phyloP scores from a whole-genome alignment of 2,329 filamentous ascomycete species.

The Aspergillus neotritici region DNA sequence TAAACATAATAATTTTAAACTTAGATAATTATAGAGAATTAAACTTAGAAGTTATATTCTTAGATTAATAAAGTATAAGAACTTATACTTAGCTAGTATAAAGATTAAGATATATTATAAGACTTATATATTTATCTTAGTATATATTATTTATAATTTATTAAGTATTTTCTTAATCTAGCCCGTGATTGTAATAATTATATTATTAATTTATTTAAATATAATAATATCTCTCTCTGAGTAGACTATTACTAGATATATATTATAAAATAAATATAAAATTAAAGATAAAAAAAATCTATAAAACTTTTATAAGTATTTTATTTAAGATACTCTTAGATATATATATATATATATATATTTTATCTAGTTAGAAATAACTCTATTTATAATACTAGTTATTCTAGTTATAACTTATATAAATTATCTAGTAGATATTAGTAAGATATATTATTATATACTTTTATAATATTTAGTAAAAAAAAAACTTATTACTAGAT shows the following conservation, averaged over 20 bases:
- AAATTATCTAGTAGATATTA: neutral
- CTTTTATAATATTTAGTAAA: too few species aligned
- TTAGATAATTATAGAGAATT: neutral
- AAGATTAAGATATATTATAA: too few species aligned
- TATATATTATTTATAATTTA: conserved; percentile 3
- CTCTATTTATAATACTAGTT: conserved; percentile 5
- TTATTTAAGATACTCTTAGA: too few species aligned
- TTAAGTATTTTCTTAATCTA: neutral
- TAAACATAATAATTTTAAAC: neutral
- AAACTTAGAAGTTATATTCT: too few species aligned
- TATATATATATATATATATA: too few species aligned
- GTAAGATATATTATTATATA: conserved; percentile 3
- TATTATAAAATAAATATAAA: neutral
- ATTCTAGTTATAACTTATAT: neutral
- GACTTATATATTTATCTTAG: neutral
- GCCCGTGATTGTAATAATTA: too few species aligned
- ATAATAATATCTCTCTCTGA: too few species aligned
- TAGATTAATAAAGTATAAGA: conserved; percentile 1
- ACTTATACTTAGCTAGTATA: neutral
- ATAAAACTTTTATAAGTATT: too few species aligned
- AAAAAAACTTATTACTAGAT: too few species aligned
- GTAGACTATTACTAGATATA: neutral
- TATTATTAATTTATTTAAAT: too few species aligned
- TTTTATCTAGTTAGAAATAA: too few species aligned
- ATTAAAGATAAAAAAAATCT: neutral